Evolutionary conservation across 169 alveolate genomes (phyloP).

Genomic region (Plasmodium berghei): DNA sequence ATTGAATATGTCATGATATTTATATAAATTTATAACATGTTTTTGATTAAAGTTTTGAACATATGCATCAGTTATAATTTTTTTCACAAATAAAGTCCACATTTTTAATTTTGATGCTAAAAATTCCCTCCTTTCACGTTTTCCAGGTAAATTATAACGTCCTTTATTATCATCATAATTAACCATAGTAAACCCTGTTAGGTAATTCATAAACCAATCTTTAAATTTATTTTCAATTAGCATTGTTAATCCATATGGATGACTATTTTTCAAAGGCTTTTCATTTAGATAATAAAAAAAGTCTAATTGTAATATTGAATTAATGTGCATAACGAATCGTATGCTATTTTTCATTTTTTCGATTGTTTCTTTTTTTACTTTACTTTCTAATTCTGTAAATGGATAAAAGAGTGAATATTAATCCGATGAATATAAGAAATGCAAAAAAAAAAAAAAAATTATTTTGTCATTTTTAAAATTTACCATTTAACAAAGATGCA

Average conservation of each 20-base stretch:
- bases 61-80: slow-evolving; percentile 18
- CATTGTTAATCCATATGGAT: slow-evolving; percentile 41
- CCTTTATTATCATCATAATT: slow-evolving; percentile 26
- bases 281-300: slow-evolving; percentile 57
- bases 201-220: slow-evolving; percentile 31
- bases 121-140: slow-evolving; percentile 10
- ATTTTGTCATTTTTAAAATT: not conserved
- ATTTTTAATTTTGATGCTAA: slow-evolving; percentile 36
- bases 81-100: slow-evolving; percentile 34
- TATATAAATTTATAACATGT: slow-evolving; percentile 23
- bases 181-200: slow-evolving; percentile 17
- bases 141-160: slow-evolving; percentile 23
- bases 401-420: not conserved
- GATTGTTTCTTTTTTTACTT: slow-evolving; percentile 1
- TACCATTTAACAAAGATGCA: slow-evolving; percentile 28
- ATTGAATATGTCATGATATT: slow-evolving; percentile 23
- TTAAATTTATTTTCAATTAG: slow-evolving; percentile 20
- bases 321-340: slow-evolving; percentile 28
- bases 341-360: slow-evolving; percentile 56
- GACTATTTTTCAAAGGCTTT: slow-evolving; percentile 12
- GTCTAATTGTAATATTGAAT: slow-evolving; percentile 41
- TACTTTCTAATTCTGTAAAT: slow-evolving; percentile 31
- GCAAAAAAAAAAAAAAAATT: not conserved
- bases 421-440: not conserved
- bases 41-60: slow-evolving; percentile 21